Conservation (phyloP, 1,139 yeast genomes). For the Diutina neorugosa region DNA sequence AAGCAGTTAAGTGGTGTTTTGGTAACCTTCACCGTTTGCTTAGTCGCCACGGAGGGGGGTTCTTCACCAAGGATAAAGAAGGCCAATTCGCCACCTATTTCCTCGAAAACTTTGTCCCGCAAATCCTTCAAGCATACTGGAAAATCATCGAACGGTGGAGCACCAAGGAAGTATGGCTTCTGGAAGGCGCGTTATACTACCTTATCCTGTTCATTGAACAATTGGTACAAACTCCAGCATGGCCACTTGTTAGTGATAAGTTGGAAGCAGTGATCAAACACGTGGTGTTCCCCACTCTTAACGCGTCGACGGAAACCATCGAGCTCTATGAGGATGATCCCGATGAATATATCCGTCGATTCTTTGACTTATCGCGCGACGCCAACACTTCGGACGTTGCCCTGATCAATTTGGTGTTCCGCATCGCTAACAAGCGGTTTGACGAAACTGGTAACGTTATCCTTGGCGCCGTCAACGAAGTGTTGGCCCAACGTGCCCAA, state of each 20-base stretch:
- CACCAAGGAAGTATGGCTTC: conserved; percentile 41
- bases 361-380: conserved; percentile 59
- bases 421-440: conserved; percentile 35
- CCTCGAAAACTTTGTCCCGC: conserved; percentile 41
- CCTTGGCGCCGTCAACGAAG: conserved; percentile 36
- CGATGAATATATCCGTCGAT: conserved; percentile 61
- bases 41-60: conserved; percentile 42
- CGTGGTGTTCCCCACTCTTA: conserved; percentile 51
- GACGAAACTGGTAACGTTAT: conserved; percentile 29
- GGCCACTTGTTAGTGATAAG: conserved; percentile 43
- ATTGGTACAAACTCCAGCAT: conserved; percentile 41
- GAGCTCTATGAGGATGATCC: conserved; percentile 64
- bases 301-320: conserved; percentile 41
- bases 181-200: conserved; percentile 48
- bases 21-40: conserved; percentile 53
- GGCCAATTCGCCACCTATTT: conserved; percentile 34
- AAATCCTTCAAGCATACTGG: conserved; percentile 48
- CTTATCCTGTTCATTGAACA: conserved; percentile 55
- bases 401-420: conserved; percentile 60
- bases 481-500: conserved; percentile 32
- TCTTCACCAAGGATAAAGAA: conserved; percentile 24
- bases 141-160: conserved; percentile 50
- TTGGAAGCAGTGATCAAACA: conserved; percentile 47
- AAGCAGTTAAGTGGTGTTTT: conserved; percentile 63
- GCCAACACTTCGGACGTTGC: conserved; percentile 71